Evolutionary conservation across 1,284 basidiomycete species (phyloP).

Genomic region (Trichosporon coremiiforme): DNA sequence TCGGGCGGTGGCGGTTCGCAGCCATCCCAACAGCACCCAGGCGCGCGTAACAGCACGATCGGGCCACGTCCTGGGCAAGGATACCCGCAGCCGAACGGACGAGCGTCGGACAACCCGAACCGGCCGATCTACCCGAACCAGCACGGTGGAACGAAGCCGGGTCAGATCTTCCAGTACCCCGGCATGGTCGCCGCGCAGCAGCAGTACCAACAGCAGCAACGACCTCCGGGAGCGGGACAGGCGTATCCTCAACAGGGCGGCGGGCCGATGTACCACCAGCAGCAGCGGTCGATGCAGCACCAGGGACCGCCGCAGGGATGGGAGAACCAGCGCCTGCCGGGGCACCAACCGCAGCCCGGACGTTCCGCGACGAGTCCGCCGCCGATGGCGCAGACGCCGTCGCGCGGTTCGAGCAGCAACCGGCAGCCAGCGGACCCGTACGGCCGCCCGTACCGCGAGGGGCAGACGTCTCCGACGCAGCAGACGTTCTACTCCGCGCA

Average conservation of each 20-base stretch:
- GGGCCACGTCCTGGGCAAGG: constrained; percentile 19
- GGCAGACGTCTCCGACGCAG: constrained; percentile 27
- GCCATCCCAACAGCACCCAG: constrained; percentile 22
- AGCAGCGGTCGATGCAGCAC: constrained; percentile 37
- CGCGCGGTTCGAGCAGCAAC: constrained; percentile 25
- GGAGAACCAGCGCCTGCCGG: constrained; percentile 12
- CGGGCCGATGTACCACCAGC: constrained; percentile 21
- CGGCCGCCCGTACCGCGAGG: constrained; percentile 21
- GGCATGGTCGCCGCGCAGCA: constrained; percentile 23
- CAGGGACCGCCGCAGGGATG: constrained; percentile 30
- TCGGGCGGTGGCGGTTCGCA: constrained; percentile 23
- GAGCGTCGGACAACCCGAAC: constrained; percentile 16
- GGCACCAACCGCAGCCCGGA: not conserved
- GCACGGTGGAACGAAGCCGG: constrained; percentile 47
- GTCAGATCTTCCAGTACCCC: constrained; percentile 55
- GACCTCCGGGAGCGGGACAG: constrained; percentile 9
- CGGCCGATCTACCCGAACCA: constrained; percentile 26
- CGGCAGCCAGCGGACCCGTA: constrained; percentile 21
- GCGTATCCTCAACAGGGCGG: constrained; percentile 27
- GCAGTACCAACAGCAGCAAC: constrained; percentile 30
- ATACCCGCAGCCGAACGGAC: constrained; percentile 22
- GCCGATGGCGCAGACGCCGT: constrained; percentile 24
- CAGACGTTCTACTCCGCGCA: constrained; percentile 26
- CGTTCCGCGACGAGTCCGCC: not conserved
- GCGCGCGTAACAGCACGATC: constrained; percentile 17